phyloP scores from a whole-genome alignment of 495 filamentous ascomycete genomes.

The Lasiosphaeris hirsuta region DNA sequence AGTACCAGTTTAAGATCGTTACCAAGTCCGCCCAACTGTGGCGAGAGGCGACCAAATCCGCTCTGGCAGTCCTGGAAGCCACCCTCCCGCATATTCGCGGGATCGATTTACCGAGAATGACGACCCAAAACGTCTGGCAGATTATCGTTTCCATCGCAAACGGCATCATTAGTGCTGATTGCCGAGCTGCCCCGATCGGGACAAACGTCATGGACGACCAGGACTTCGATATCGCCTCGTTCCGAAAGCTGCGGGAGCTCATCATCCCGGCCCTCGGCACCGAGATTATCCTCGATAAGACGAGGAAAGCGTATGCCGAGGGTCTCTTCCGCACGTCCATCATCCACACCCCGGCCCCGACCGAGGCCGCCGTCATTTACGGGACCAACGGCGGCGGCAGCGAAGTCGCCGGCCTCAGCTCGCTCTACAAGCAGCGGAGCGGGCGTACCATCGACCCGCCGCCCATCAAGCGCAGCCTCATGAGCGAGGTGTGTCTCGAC shows the following conservation, averaged over 20 bases:
- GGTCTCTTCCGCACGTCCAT: slow-evolving; percentile 81
- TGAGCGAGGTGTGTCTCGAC: slow-evolving; percentile 77
- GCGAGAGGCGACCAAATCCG: slow-evolving; percentile 70
- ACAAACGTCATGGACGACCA: slow-evolving; percentile 59
- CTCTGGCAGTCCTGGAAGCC: slow-evolving; percentile 64
- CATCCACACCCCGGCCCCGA: slow-evolving; percentile 65
- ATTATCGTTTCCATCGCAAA: slow-evolving; percentile 56
- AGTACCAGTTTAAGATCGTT: slow-evolving; percentile 63
- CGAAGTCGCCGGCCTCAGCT: slow-evolving; percentile 53
- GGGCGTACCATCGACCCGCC: slow-evolving; percentile 68
- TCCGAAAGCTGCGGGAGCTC: slow-evolving; percentile 62
- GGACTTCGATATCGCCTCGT: slow-evolving; percentile 74
- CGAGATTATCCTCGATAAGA: slow-evolving; percentile 58
- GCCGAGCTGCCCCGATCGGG: slow-evolving; percentile 34
- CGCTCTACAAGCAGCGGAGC: slow-evolving; percentile 60
- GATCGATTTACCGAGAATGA: slow-evolving; percentile 48
- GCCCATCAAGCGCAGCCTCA: slow-evolving; percentile 61
- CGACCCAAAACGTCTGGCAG: slow-evolving; percentile 53
- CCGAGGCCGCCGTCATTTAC: slow-evolving; percentile 56
- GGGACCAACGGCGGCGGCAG: slow-evolving; percentile 14
- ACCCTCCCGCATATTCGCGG: slow-evolving; percentile 60
- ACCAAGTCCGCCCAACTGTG: slow-evolving; percentile 64
- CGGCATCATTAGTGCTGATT: slow-evolving; percentile 58
- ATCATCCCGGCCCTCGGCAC: slow-evolving; percentile 73
- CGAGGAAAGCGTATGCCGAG: slow-evolving; percentile 66